phyloP scores from a whole-genome alignment of 1,284 basidiomycete genomes.

The Sanghuangporus sanghuang region DNA sequence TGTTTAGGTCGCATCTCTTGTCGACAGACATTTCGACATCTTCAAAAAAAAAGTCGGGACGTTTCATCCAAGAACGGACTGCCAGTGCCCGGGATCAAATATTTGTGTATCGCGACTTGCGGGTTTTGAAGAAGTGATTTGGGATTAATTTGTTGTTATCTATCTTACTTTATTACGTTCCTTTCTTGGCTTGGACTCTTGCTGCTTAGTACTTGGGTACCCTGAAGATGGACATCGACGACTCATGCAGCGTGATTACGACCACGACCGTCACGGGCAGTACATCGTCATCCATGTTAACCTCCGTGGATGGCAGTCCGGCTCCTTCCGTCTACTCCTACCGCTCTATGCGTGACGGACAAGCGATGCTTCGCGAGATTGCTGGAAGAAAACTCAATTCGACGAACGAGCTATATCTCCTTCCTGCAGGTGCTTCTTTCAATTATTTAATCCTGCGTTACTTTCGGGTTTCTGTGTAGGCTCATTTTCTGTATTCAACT shows the following conservation, averaged over 20 bases:
- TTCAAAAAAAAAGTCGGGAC: too few species aligned
- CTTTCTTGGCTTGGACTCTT: neutral
- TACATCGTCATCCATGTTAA: conserved; percentile 3
- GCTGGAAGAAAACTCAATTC: conserved; percentile 17
- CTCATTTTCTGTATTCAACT: neutral
- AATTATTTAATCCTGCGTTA: neutral
- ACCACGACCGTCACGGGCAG: conserved; percentile 5
- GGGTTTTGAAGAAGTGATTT: neutral
- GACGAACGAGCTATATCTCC: conserved; percentile 19
- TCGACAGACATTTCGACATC: too few species aligned
- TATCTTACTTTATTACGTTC: neutral
- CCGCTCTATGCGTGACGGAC: conserved; percentile 16
- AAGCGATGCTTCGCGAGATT: conserved; percentile 16
- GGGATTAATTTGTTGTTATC: neutral
- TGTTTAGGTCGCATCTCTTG: too few species aligned
- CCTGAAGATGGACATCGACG: conserved; percentile 7
- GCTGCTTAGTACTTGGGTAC: neutral
- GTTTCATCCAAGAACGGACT: too few species aligned
- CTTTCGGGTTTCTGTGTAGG: neutral
- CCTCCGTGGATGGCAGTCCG: conserved; percentile 16
- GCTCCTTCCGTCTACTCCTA: conserved; percentile 19
- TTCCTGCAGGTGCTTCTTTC: conserved; percentile 14
- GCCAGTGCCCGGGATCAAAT: neutral
- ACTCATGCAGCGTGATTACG: conserved; percentile 6
- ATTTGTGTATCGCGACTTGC: neutral